Conservation (phyloP, 805 yeast species). For the Nadsonia fulvescens region DNA sequence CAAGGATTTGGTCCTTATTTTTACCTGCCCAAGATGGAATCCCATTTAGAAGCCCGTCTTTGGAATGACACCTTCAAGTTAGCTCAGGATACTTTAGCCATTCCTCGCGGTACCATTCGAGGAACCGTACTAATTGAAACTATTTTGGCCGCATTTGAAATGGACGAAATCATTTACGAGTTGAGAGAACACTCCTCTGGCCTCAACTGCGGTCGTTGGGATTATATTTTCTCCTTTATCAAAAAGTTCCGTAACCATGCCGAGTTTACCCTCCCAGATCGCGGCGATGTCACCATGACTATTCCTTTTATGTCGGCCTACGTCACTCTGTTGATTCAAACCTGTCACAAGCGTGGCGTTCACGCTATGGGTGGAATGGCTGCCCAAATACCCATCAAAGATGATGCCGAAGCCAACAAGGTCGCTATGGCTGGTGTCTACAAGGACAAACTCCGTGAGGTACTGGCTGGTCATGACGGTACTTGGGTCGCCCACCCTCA, state of each 20-base stretch:
- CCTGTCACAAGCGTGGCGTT: conserved; percentile 54
- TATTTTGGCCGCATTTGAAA: conserved; percentile 55
- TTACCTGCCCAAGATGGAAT: conserved; percentile 62
- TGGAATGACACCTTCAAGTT: conserved; percentile 58
- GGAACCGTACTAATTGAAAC: conserved; percentile 60
- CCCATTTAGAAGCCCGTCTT: conserved; percentile 55
- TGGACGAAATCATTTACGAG: conserved; percentile 64
- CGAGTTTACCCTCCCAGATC: conserved; percentile 47
- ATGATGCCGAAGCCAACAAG: conserved; percentile 40
- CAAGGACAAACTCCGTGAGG: conserved; percentile 52
- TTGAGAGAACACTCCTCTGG: conserved; percentile 56
- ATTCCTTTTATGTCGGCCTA: conserved; percentile 55
- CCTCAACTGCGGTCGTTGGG: conserved; percentile 65
- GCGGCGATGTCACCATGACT: conserved; percentile 50
- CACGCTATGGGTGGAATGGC: conserved; percentile 74
- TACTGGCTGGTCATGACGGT: conserved; percentile 51
- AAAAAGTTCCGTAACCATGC: conserved; percentile 46
- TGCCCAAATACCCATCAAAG: conserved; percentile 58
- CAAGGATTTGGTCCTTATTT: conserved; percentile 56
- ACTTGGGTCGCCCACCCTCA: conserved; percentile 71
- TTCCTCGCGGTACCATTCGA: conserved; percentile 52
- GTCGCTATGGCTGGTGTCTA: conserved; percentile 51
- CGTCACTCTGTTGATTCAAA: conserved; percentile 45
- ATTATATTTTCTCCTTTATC: conserved; percentile 53
- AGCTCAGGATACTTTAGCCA: conserved; percentile 43